phyloP scores from a whole-genome alignment of 2,329 filamentous ascomycete genomes.

The Fusarium mexicanum region DNA sequence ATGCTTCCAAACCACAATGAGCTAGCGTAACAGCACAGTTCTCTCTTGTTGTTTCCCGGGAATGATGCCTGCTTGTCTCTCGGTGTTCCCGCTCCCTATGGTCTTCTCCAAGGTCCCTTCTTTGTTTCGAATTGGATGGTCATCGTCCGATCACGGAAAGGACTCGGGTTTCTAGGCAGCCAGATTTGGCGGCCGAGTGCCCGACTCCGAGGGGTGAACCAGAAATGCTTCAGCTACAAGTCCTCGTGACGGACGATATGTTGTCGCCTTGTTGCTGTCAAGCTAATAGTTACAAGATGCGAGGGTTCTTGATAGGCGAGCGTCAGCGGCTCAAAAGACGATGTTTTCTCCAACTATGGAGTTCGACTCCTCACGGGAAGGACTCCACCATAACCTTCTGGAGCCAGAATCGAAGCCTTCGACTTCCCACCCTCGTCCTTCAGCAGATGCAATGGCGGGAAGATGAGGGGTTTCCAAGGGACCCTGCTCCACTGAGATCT shows the following conservation, averaged over 20 bases:
- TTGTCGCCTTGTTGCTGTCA: conserved; percentile 1
- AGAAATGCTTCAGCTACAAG: neutral
- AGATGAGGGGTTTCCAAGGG: conserved; percentile 43
- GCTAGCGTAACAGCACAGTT: conserved; percentile 18
- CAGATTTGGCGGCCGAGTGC: conserved; percentile 4
- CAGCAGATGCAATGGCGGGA: conserved; percentile 44
- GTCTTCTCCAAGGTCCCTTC: conserved; percentile 32
- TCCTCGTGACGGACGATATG: neutral
- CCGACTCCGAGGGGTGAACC: conserved; percentile 1
- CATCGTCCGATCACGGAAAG: conserved; percentile 37
- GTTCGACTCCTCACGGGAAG: conserved; percentile 42
- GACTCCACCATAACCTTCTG: conserved; percentile 45
- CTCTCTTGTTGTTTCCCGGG: conserved; percentile 33
- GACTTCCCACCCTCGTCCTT: conserved; percentile 37
- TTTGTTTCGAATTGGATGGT: conserved; percentile 30
- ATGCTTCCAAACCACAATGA: conserved; percentile 18
- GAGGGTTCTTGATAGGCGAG: conserved; percentile 29
- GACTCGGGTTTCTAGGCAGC: conserved; percentile 14
- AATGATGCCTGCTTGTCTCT: conserved; percentile 42
- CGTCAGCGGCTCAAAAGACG: conserved; percentile 41
- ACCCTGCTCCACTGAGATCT: conserved; percentile 43
- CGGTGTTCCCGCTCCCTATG: conserved; percentile 42
- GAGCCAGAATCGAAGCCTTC: conserved; percentile 45
- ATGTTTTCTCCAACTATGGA: conserved; percentile 43
- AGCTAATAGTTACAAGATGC: conserved; percentile 22